Base-by-base conservation (phyloP, 2,329 filamentous ascomycete genomes). In the Fulvia fulva region DNA sequence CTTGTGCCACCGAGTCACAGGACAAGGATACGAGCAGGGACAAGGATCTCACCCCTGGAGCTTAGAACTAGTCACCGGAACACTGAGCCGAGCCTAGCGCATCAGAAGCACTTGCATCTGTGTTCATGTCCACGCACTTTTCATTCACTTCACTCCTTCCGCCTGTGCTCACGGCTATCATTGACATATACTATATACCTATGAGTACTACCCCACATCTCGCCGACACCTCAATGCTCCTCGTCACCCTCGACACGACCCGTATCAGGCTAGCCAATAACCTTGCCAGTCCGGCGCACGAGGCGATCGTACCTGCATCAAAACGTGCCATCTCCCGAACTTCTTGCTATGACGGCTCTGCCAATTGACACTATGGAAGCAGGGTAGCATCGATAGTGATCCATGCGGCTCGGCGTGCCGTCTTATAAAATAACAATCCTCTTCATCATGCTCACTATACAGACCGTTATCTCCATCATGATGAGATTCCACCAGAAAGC, bases 401-500 rank as follows among this genome's bases (percentile, higher is more conserved):
- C 23, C 41, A 61, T 63, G 63, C 56, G 55, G 53, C 50, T 55
- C 55, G 34, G 37, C 46, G 21, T 59, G 21, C 64, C 57, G 4
- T 66, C 67, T 2, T 66, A 64, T 61, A 65, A 64, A 53, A 60
- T 62, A 22, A 28, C 69, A 22, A 51, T 68, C 45, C 37, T 71
- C 25, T 43, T 69, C 22, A 51, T 63, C 21, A 53, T 71, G 30
- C 55, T 67, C 54, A 67, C 66, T 11, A 47, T 65, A 5, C 70
- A 69, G 14, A 57, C 64, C 30, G 61, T 56, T 53, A 57, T 71
- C 23, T 65, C 64, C 11, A 54, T 59, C 43, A 68, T 69, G 56
- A 72, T 72, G 71, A 68, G 63, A 28, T 70, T 63, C 58, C 60
- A 64, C 7, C 55, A 65, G 25, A 43, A 55, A 14, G 41, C 59